A percentile compares a stretch with the other conserved stretches of the same genome.
phyloP scores from a whole-genome alignment of 1,284 basidiomycete genomes.

The Phellinidium pouzarii region DNA sequence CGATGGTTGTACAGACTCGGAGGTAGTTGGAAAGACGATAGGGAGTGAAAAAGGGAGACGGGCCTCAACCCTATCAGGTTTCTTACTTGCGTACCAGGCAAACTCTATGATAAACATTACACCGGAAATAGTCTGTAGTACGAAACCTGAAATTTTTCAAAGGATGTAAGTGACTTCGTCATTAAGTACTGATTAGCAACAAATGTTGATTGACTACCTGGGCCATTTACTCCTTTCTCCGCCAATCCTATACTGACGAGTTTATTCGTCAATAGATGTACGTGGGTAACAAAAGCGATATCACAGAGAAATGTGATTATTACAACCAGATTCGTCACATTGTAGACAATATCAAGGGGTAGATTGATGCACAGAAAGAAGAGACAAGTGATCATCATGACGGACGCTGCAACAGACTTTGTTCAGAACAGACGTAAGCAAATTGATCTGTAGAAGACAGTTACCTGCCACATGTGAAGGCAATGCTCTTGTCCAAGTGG shows the following conservation, averaged over 20 bases:
- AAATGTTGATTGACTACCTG: not conserved
- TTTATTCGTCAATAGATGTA: not conserved
- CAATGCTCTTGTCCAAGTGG: constrained; percentile 1
- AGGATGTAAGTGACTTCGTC: too few species aligned
- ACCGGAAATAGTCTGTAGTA: not conserved
- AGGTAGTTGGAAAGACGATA: not conserved
- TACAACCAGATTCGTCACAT: not conserved
- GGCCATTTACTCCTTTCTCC: not conserved
- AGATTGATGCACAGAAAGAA: not conserved
- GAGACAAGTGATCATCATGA: not conserved
- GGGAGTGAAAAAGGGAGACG: not conserved
- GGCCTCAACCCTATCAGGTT: not conserved
- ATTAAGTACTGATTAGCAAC: too few species aligned
- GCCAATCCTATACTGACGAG: not conserved
- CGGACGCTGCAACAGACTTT: not conserved
- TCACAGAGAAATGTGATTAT: not conserved
- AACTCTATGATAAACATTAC: not conserved
- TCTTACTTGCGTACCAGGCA: not conserved
- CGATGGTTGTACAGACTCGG: too few species aligned
- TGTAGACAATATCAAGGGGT: not conserved
- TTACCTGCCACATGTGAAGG: constrained; percentile 4
- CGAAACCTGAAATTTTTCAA: constrained; percentile 4
- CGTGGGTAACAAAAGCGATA: not conserved
- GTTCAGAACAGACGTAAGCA: not conserved
- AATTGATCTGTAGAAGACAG: not conserved